phyloP scores from a whole-genome alignment of 371 early-diverging fungal genomes.

The Apophysomyces sp. region DNA sequence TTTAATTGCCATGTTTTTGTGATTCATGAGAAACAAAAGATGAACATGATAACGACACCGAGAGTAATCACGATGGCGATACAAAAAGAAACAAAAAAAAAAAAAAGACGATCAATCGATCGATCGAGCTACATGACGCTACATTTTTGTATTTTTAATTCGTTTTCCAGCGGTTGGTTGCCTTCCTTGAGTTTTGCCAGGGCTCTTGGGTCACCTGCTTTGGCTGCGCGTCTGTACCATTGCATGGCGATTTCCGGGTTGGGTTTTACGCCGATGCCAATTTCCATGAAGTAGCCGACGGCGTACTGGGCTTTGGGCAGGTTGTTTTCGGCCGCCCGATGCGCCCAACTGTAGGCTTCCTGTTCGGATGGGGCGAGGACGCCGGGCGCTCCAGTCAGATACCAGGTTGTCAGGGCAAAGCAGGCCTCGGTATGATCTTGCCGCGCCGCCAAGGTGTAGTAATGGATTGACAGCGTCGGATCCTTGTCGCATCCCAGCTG shows the following conservation, averaged over 20 bases:
- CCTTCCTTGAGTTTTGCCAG: constrained; percentile 9
- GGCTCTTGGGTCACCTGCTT: constrained; percentile 12
- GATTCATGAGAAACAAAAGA: no score
- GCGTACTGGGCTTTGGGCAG: constrained; percentile 87
- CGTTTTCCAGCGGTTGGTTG: not conserved
- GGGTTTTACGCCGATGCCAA: constrained; percentile 72
- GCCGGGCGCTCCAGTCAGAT: constrained; percentile 80
- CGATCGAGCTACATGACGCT: not conserved
- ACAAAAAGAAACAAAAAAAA: no score
- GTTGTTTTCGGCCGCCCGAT: constrained; percentile 69
- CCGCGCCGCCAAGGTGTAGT: constrained; percentile 75
- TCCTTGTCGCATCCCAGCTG: constrained; percentile 60
- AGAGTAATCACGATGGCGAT: no score
- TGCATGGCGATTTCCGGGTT: constrained; percentile 66
- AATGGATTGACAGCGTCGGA: constrained; percentile 64
- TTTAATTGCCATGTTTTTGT: no score
- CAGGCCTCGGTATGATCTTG: constrained; percentile 85
- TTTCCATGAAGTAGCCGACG: constrained; percentile 86
- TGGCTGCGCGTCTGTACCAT: constrained; percentile 58
- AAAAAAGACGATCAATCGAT: not conserved
- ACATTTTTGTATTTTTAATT: not conserved
- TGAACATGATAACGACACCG: no score
- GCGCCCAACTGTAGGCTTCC: constrained; percentile 82
- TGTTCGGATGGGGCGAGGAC: constrained; percentile 69
- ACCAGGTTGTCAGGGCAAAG: constrained; percentile 89